Evolutionary conservation across 1,284 basidiomycete genomes (phyloP), one percentile per base, ranked within the genome.

Genomic region (Rhizoctonia solani): DNA sequence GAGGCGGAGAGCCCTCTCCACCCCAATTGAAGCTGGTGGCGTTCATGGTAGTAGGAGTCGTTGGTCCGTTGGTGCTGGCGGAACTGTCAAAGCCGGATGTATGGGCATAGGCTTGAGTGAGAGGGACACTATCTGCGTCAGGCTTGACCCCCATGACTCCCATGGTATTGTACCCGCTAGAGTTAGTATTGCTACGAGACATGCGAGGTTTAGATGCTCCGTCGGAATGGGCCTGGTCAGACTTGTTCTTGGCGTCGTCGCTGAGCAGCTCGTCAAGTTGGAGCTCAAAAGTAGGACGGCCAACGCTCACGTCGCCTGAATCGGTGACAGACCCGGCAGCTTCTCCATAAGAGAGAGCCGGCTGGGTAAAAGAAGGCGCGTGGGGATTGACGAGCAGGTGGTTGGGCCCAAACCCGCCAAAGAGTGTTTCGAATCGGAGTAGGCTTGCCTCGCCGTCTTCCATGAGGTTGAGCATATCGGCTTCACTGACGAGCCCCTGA

Each of bases 201-300:
- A 47, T 49, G 27, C 30, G 61, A 29, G 53, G 46, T 23, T 53
- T 56, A 39, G 11, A 14, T 14, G 54, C 19, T 14, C 8, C 23
- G 41, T 39, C 58, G 14, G 16, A 37, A 49, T 55, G 46, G 23
- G 65, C 63, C 56, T 46, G 16, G 53, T 69, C 46, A 37, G 44
- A 25, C 29, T 47, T 54, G 34, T 37, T n/a, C 25, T 47, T 49
- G 21, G 68, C 69, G 29, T 30, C 69, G 55, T 3, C 71, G 72
- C 80, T 81, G 70, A 92, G 81, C 67, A 92, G 80, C 70, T 92
- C 89, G 71, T 92, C 89, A 25, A 92, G 82, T 8, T 87, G 86
- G 32, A 92, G 83, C 74, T 91, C 89, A 72, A 91, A 90, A 34
- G 89, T 91, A 0, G 90, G 90, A 11, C 89, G 85, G 16, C 82